Evolutionary conservation across 352 stramenopile genomes (phyloP), one percentile per base, ranked within the genome.

Genomic region (Nothophytophthora sp.): DNA sequence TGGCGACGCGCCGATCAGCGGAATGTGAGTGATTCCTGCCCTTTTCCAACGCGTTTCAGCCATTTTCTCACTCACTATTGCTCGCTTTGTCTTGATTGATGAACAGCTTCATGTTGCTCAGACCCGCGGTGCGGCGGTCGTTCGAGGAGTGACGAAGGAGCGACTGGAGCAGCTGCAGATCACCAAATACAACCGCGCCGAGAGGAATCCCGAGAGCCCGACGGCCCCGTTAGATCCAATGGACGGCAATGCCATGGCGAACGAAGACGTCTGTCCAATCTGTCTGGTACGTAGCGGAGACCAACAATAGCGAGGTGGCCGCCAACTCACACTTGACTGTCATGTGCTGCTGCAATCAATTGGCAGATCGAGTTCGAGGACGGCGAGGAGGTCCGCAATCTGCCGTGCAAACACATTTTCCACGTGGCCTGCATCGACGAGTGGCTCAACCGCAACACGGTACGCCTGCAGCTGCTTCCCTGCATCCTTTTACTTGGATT

Each of bases 321-420:
- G 24, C 4, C 15, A 47, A 27, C 43, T 55, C 43, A 63, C 39
- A 16, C 22, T 24, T 50, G 53, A 28, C 52, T 16, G 19, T 37
- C 8, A 11, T 19, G 1, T 48, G 35, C 5, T 16, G 22, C 27
- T 10, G 2, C 29, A 15, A 15, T 8, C 28, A 15, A 15, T 8
- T 25, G 15, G 7, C 45, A 90, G 79, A 81, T 90, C 23, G 79
- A 88, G 23, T 90, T 90, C 44, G 79, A 90, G 45, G 70, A 88
- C 36, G 73, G 79, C 27, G 79, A 90, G 47, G 79, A 90, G 19
- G 68, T 90, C 30, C 76, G 79, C 25, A 88, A 88, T 20, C 40
- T 97, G 34, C 70, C 74, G 2, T 97, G 90, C 64, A 79, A 80
- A 28, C 90, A 97, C 57, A 73, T 96, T 43, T 96, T 96, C 63